A percentile compares a stretch with the other conserved stretches of the same genome.
These are phyloP conservation scores for Coemansia sp. DNA, from an alignment of 192 early-diverging fungal species.

Conservation along the genomic window DNA sequence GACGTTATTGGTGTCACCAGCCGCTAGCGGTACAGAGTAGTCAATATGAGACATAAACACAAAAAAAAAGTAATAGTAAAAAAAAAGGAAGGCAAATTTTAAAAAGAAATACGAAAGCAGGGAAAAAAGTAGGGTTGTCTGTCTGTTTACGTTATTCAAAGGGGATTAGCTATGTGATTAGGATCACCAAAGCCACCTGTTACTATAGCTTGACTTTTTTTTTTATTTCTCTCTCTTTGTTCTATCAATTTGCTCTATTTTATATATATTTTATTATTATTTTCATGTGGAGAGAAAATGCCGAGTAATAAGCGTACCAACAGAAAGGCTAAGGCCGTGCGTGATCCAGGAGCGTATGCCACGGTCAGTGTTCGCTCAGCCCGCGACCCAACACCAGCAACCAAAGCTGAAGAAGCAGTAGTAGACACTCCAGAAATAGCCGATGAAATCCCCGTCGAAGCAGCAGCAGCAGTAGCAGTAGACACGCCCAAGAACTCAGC, in stretches of 20 bases:
- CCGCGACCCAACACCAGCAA: background rate
- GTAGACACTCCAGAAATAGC: background rate
- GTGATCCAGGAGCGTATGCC: slow-evolving; percentile 21
- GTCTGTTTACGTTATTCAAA: background rate
- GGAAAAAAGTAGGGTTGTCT: too few species aligned
- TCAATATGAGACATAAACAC: slow-evolving; percentile 17
- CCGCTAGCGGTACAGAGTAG: background rate
- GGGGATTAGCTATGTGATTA: background rate
- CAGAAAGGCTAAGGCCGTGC: slow-evolving; percentile 7
- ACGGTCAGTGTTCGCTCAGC: slow-evolving; percentile 16
- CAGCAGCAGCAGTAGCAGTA: background rate
- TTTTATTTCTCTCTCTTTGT: too few species aligned
- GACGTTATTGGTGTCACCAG: background rate
- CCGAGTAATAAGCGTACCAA: background rate
- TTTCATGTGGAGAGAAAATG: background rate
- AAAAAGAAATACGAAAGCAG: background rate
- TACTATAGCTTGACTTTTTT: background rate
- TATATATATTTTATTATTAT: background rate
- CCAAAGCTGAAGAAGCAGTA: slow-evolving; percentile 1
- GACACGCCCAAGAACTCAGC: background rate
- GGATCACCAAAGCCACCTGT: background rate
- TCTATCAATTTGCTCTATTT: background rate
- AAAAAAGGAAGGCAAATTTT: background rate
- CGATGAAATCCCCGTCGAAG: background rate
- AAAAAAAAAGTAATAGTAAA: background rate